Percentiles rank a stretch among this genome's conserved stretches.
Evolutionary conservation across 108 stramenopile genomes (phyloP).

Genomic region (Epithemia pelagica): DNA sequence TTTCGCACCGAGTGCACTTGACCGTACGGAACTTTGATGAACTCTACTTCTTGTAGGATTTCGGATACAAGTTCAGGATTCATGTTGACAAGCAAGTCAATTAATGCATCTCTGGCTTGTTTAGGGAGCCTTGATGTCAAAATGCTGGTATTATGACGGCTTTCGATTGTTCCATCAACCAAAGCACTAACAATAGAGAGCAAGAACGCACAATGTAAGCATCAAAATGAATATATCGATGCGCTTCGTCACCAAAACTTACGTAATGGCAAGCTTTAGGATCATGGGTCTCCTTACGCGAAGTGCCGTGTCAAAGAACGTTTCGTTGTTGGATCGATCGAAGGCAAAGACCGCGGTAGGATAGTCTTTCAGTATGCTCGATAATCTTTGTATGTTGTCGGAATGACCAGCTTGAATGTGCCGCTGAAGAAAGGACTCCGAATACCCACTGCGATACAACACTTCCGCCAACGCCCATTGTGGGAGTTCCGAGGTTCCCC

Average conservation of each 20-base stretch:
- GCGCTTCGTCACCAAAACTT: neutral
- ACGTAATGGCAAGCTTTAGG: constrained; percentile 20
- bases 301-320: constrained; percentile 26
- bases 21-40: constrained; percentile 28
- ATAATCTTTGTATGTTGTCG: constrained; percentile 18
- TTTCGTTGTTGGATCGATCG: constrained; percentile 14
- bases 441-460: constrained; percentile 25
- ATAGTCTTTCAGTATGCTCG: constrained; percentile 11
- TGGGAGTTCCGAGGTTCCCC: neutral
- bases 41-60: constrained; percentile 16
- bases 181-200: neutral
- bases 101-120: constrained; percentile 9
- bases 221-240: neutral
- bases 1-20: neutral
- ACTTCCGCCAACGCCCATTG: constrained; percentile 17
- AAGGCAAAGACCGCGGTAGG: constrained; percentile 24
- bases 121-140: constrained; percentile 21
- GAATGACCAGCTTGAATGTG: constrained; percentile 23
- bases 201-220: neutral
- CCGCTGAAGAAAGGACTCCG: constrained; percentile 24
- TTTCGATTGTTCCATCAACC: constrained; percentile 9
- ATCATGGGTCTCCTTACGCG: constrained; percentile 19
- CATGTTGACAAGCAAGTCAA: constrained; percentile 12
- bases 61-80: constrained; percentile 11
- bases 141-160: constrained; percentile 7